phyloP scores from a whole-genome alignment of 1,139 yeast genomes.

The Nakaseomyces sp. region DNA sequence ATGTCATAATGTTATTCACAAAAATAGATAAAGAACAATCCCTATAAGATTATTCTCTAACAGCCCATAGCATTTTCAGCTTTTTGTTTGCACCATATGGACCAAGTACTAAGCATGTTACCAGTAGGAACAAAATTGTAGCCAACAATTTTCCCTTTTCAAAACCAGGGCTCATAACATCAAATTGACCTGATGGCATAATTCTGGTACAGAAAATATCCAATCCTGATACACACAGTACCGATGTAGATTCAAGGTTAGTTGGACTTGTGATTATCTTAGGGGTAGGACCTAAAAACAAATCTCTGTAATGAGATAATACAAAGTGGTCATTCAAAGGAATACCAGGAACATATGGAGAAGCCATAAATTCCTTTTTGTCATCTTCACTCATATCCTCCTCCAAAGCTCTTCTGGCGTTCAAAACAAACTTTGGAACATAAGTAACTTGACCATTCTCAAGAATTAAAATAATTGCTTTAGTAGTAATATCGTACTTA shows the following conservation, averaged over 20 bases:
- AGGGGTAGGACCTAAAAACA: conserved; percentile 17
- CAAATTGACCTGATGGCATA: conserved; percentile 80
- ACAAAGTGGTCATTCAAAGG: conserved; percentile 39
- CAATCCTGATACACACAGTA: conserved; percentile 56
- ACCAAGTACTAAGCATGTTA: conserved; percentile 40
- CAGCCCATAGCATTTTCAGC: conserved; percentile 34
- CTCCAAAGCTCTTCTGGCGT: conserved; percentile 52
- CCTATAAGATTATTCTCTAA: conserved; percentile 15
- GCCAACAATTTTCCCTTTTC: conserved; percentile 54
- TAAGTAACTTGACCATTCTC: conserved; percentile 56
- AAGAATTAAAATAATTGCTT: conserved; percentile 54
- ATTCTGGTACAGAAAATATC: conserved; percentile 72
- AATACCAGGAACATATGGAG: conserved; percentile 61
- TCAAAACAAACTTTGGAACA: conserved; percentile 56
- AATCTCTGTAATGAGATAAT: conserved; percentile 35
- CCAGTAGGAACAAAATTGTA: conserved; percentile 49
- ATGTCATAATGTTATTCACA: too few species aligned
- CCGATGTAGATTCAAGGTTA: conserved; percentile 69
- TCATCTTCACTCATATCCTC: conserved; percentile 48
- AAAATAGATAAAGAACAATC: too few species aligned
- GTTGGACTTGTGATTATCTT: conserved; percentile 52
- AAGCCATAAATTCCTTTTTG: conserved; percentile 49
- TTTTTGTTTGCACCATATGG: conserved; percentile 53
- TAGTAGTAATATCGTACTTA: conserved; percentile 63
- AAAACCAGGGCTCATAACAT: conserved; percentile 58